Percentiles rank a stretch among this genome's conserved stretches.
These are phyloP conservation scores for Aspergillus biplanus DNA, from an alignment of 495 filamentous ascomycete genomes.

Conservation along the genomic window DNA sequence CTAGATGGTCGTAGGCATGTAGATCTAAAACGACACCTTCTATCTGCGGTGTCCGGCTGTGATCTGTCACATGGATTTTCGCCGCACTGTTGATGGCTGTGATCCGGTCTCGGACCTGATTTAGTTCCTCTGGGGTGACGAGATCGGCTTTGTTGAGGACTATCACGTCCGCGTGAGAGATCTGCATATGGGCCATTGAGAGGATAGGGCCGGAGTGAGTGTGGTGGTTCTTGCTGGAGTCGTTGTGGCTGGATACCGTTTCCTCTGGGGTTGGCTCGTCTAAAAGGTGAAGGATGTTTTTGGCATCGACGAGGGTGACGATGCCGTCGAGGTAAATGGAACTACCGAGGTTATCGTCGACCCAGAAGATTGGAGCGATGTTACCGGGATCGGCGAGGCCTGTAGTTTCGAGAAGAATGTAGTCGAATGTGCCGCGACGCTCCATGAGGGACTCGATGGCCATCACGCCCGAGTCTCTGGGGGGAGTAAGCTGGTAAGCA, in stretches of 20 bases:
- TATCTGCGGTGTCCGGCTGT: slow-evolving; percentile 76
- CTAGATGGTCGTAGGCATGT: slow-evolving; percentile 87
- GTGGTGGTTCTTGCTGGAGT: slow-evolving; percentile 55
- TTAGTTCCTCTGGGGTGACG: slow-evolving; percentile 70
- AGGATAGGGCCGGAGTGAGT: slow-evolving; percentile 62
- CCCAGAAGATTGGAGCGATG: slow-evolving; percentile 94
- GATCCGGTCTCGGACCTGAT: slow-evolving; percentile 66
- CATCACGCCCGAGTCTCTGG: slow-evolving; percentile 84
- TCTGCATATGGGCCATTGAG: slow-evolving; percentile 93
- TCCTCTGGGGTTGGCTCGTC: slow-evolving; percentile 72
- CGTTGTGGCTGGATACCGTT: slow-evolving; percentile 40
- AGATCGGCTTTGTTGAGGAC: slow-evolving; percentile 94
- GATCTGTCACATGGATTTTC: slow-evolving; percentile 77
- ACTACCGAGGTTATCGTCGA: slow-evolving; percentile 91
- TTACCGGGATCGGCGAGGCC: slow-evolving; percentile 96
- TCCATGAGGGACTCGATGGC: slow-evolving; percentile 98
- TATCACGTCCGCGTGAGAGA: slow-evolving; percentile 95
- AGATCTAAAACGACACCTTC: slow-evolving; percentile 87
- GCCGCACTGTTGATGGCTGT: slow-evolving; percentile 87
- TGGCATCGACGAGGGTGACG: slow-evolving; percentile 93
- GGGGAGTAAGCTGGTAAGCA: slow-evolving; percentile 11
- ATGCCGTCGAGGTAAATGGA: slow-evolving; percentile 96
- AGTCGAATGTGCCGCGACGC: slow-evolving; percentile 90
- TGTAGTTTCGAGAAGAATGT: slow-evolving; percentile 96
- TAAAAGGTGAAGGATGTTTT: slow-evolving; percentile 80